A percentile compares a stretch with the other conserved stretches of the same genome.
Conservation (phyloP, 345 rosid species). For the Excoecaria agallocha region DNA sequence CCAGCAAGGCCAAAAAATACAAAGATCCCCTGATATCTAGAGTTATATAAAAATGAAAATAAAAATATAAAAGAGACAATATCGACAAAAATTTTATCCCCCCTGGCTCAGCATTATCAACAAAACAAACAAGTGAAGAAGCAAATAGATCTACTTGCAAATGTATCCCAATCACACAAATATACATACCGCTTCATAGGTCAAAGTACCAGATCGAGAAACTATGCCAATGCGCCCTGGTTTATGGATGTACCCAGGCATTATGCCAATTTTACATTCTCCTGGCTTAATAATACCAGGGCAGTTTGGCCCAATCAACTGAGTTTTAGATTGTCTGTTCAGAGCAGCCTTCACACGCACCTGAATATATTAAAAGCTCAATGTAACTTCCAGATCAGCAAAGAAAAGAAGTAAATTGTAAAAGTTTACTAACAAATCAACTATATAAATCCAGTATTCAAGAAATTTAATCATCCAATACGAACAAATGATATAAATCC, state of each 20-base stretch:
- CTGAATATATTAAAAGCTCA: conserved; percentile 35
- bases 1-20: neutral
- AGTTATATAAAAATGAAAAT: neutral
- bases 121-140: neutral
- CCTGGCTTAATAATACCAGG: conserved; percentile 95
- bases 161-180: neutral
- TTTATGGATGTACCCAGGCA: conserved; percentile 98
- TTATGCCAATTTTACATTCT: conserved; percentile 89
- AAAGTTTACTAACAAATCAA: neutral
- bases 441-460: neutral
- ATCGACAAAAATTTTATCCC: neutral
- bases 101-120: neutral
- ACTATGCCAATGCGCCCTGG: conserved; percentile 94
- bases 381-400: neutral
- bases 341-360: conserved; percentile 91
- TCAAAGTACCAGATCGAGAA: conserved; percentile 94
- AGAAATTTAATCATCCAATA: neutral
- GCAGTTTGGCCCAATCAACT: conserved; percentile 93
- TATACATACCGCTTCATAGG: conserved; percentile 90
- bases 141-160: neutral
- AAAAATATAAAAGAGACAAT: neutral
- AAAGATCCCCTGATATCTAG: neutral
- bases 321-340: conserved; percentile 82
- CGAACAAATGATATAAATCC: neutral
- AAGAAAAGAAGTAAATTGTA: neutral